A percentile compares a stretch with the other conserved stretches of the same genome.
Evolutionary conservation across 179 eudicot species (phyloP).

Genomic region (Heliamphora ciliata): DNA sequence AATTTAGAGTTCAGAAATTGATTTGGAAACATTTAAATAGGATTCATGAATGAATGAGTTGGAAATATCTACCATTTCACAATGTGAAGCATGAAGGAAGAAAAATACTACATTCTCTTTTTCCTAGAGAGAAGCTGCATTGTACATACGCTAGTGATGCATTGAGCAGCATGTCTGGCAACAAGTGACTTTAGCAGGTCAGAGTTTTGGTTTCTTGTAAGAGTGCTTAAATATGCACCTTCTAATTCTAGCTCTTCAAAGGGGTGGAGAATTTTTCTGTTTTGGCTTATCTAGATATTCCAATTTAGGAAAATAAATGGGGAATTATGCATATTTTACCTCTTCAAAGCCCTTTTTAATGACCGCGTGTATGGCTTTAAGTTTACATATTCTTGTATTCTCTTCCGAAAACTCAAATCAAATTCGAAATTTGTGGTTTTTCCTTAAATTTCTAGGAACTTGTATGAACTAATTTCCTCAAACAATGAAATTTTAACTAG

Average conservation of each 20-base stretch:
- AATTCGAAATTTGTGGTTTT: not conserved
- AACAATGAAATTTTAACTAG: not conserved
- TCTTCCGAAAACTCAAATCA: not conserved
- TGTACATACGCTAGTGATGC: not conserved
- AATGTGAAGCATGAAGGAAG: not conserved
- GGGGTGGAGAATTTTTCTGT: slow-evolving; percentile 1
- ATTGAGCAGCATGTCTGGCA: not conserved
- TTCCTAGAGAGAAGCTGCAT: not conserved
- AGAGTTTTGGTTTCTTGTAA: not conserved
- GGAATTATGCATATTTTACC: not conserved
- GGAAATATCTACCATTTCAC: not conserved
- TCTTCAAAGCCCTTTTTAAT: not conserved
- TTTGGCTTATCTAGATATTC: not conserved
- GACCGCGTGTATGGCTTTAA: not conserved
- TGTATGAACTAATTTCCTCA: not conserved
- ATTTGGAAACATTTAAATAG: not conserved
- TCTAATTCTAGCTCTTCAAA: not conserved
- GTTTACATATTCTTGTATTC: not conserved
- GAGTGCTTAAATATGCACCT: too few relatives aligned
- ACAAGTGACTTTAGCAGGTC: not conserved
- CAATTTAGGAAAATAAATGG: not conserved
- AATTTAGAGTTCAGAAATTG: not conserved
- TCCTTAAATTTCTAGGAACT: not conserved
- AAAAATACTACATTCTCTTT: not conserved
- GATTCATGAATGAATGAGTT: not conserved